Evolutionary conservation across 768 basidiomycete genomes (phyloP).

Genomic region (Lyophyllum shimeji): DNA sequence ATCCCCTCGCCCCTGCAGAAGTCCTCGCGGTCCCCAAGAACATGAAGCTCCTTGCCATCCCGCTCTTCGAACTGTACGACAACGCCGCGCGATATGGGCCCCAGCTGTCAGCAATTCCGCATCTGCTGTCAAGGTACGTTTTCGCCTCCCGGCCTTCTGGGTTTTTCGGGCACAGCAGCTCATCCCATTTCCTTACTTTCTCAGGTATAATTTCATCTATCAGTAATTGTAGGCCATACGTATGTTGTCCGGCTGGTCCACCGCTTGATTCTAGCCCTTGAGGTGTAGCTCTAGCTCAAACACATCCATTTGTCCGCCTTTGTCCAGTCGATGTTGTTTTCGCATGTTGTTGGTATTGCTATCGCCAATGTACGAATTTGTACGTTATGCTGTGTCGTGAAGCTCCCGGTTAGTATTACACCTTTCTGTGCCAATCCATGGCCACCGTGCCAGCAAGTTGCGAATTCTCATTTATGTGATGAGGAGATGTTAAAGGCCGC

Average conservation of each 20-base stretch:
- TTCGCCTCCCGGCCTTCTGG: not conserved
- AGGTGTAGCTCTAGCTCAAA: not conserved
- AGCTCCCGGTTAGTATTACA: too few species aligned
- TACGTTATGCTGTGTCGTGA: too few species aligned
- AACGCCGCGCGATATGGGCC: slow-evolving; percentile 96
- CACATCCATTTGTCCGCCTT: not conserved
- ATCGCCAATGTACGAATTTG: not conserved
- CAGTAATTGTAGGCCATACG: slow-evolving; percentile 37
- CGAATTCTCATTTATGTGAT: too few species aligned
- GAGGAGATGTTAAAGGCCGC: too few species aligned
- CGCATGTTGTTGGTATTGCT: not conserved
- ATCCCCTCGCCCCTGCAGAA: slow-evolving; percentile 46
- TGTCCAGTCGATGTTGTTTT: not conserved
- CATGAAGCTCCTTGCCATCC: slow-evolving; percentile 97
- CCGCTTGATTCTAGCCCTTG: not conserved
- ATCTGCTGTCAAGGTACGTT: slow-evolving; percentile 78
- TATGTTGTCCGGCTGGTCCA: not conserved
- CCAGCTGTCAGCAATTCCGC: slow-evolving; percentile 91
- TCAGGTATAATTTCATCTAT: slow-evolving; percentile 81
- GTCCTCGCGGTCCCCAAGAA: slow-evolving; percentile 97
- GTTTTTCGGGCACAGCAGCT: not conserved
- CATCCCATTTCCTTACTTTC: not conserved
- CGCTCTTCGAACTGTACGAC: slow-evolving; percentile 96
- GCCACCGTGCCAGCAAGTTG: too few species aligned
- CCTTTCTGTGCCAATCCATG: too few species aligned